A percentile compares a stretch with the other conserved stretches of the same genome.
These are phyloP conservation scores for Penicillium concentricum DNA, from an alignment of 2,329 filamentous ascomycete species.

Conservation along the genomic window DNA sequence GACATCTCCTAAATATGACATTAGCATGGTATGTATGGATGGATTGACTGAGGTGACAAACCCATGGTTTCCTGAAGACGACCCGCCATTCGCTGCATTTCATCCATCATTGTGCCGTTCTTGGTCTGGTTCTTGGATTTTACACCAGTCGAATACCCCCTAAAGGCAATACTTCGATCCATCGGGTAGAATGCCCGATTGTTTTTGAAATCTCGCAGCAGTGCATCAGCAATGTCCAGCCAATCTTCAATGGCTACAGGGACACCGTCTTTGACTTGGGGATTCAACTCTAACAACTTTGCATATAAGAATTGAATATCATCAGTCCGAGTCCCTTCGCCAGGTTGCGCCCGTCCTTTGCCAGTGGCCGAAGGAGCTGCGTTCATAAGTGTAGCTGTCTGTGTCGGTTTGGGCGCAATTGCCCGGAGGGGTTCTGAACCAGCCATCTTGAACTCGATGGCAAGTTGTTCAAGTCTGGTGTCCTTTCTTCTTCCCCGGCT, in stretches of 20 bases:
- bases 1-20: conserved; percentile 16
- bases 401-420: conserved; percentile 20
- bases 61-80: conserved; percentile 45
- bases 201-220: conserved; percentile 60
- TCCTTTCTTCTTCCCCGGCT: conserved; percentile 34
- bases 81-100: conserved; percentile 45
- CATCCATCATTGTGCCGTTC: conserved; percentile 40
- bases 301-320: conserved; percentile 47
- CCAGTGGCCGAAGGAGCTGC: conserved; percentile 11
- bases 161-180: conserved; percentile 52
- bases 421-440: conserved; percentile 18
- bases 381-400: conserved; percentile 15
- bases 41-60: conserved; percentile 13
- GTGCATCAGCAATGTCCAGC: conserved; percentile 57
- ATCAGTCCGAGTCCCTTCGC: conserved; percentile 39
- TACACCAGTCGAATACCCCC: conserved; percentile 47
- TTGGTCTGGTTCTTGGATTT: conserved; percentile 39
- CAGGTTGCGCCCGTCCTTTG: conserved; percentile 26
- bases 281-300: conserved; percentile 49
- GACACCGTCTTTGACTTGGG: conserved; percentile 51
- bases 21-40: conserved; percentile 13
- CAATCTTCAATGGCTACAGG: conserved; percentile 54
- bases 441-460: conserved; percentile 36
- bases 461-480: conserved; percentile 42
- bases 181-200: conserved; percentile 61